Evolutionary conservation across 345 rosid genomes (phyloP), one percentile per base, ranked within the genome.

Genomic region (Salix exigua): DNA sequence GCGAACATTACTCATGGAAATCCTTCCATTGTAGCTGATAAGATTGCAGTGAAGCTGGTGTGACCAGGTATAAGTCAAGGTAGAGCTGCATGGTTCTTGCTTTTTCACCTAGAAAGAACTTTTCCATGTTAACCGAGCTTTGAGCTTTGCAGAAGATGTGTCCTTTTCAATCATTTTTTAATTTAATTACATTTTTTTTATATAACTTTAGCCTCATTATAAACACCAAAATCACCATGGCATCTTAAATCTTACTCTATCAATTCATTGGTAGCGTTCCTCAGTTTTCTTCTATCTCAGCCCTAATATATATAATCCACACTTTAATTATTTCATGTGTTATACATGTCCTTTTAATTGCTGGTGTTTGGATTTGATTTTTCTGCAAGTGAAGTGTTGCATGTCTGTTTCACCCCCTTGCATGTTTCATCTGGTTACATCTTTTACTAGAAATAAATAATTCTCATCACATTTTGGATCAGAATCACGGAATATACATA

Each of bases 1-100:
- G 98, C 99, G 25, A 96, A 94, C 75, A 96, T 96, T 77, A 98
- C 99, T 79, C 99, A 96, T 69, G 99, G 99, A 11, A 96, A 96
- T 83, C 94, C 99, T 26, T 96, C 99, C 12, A 87, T 96, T 3
- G 96, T 96, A 61, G 99, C 99, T 19, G 99, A 96, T 80, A 96
- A 92, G 80, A 96, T 96, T 66, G 99, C 99, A 3, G 38, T 96
- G 82, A 96, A 96, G 84, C 84, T 92, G 46, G 98, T 92, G n/a
- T 97, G 99, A 77, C 87, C 92, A n/a, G 92, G 95, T 60, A 3
- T 21, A n/a, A 55, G 26, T 55, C 25, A 55, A 55, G 61, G 7
- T 51, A 51, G 58, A 51, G 58, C 58, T 51, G 58, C 60, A 53
- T 53, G 61, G 12, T 7, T 8, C 61, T 53, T 53, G 10, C 61